phyloP scores from a whole-genome alignment of 495 filamentous ascomycete species.

The Talaromyces ruber region DNA sequence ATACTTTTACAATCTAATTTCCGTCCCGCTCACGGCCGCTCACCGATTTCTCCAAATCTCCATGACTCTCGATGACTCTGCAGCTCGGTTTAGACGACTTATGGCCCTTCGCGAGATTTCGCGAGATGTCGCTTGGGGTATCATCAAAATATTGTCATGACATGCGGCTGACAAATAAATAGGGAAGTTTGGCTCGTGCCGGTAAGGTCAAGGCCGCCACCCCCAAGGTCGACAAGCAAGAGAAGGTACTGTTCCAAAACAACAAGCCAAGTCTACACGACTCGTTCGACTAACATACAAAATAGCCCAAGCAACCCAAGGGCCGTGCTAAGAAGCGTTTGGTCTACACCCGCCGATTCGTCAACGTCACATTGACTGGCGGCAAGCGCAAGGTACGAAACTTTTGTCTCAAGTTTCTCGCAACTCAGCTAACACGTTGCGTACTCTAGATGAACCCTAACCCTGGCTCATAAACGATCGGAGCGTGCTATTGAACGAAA shows the following conservation, averaged over 20 bases:
- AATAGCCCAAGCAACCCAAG: slow-evolving; percentile 65
- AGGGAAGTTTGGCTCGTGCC: slow-evolving; percentile 9
- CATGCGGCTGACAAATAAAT: neutral
- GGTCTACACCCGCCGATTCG: slow-evolving; percentile 95
- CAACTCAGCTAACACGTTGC: neutral
- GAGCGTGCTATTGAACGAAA: slow-evolving; percentile 2
- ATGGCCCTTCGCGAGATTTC: neutral
- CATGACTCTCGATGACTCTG: neutral
- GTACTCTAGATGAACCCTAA: slow-evolving; percentile 31
- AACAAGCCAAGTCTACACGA: slow-evolving; percentile 7
- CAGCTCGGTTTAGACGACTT: neutral
- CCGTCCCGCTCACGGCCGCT: neutral
- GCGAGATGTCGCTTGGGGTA: neutral
- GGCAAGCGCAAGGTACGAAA: slow-evolving; percentile 90
- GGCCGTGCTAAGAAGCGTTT: slow-evolving; percentile 98
- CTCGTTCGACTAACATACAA: slow-evolving; percentile 11
- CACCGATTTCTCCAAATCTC: neutral
- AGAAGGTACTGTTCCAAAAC: slow-evolving; percentile 5
- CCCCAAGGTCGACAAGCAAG: slow-evolving; percentile 59
- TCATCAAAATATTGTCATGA: neutral
- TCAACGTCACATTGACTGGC: slow-evolving; percentile 97
- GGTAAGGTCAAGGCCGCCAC: slow-evolving; percentile 94
- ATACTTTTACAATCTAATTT: neutral
- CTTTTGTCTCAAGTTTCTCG: neutral
- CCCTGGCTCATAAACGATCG: slow-evolving; percentile 18